Evolutionary conservation across 2,329 filamentous ascomycete species (phyloP).

Genomic region (Sodiomyces alkalinus): DNA sequence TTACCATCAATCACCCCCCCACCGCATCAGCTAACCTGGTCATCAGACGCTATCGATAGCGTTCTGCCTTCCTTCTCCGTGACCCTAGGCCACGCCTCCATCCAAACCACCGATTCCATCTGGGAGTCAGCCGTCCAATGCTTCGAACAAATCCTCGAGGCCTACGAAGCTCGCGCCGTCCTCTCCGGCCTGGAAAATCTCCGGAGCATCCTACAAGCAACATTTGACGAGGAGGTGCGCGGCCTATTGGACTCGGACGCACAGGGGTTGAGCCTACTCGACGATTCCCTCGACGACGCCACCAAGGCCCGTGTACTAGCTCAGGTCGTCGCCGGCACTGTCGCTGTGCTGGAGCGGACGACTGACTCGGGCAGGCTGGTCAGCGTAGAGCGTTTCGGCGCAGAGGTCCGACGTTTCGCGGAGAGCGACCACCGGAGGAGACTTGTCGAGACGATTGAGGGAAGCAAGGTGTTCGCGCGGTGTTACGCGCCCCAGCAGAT

Average conservation of each 20-base stretch:
- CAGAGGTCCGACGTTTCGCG: constrained; percentile 16
- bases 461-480: constrained; percentile 14
- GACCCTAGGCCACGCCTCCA: constrained; percentile 6
- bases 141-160: constrained; percentile 4
- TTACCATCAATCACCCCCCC: background rate
- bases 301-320: constrained; percentile 18
- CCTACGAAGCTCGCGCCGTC: constrained; percentile 9
- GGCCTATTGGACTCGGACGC: constrained; percentile 16
- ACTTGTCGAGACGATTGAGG: constrained; percentile 16
- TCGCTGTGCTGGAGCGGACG: constrained; percentile 14
- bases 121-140: constrained; percentile 8
- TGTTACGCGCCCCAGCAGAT: constrained; percentile 18
- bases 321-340: constrained; percentile 19
- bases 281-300: constrained; percentile 13
- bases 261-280: background rate
- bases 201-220: constrained; percentile 14
- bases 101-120: constrained; percentile 6
- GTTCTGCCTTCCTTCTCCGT: constrained; percentile 8
- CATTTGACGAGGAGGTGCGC: constrained; percentile 17
- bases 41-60: constrained; percentile 6
- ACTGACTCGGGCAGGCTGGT: constrained; percentile 2
- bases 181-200: constrained; percentile 9
- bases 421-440: constrained; percentile 13
- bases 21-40: background rate
- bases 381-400: constrained; percentile 6